Evolutionary conservation across 352 stramenopile genomes (phyloP), one percentile per base, ranked within the genome.

Genomic region (Phytophthora citricola): DNA sequence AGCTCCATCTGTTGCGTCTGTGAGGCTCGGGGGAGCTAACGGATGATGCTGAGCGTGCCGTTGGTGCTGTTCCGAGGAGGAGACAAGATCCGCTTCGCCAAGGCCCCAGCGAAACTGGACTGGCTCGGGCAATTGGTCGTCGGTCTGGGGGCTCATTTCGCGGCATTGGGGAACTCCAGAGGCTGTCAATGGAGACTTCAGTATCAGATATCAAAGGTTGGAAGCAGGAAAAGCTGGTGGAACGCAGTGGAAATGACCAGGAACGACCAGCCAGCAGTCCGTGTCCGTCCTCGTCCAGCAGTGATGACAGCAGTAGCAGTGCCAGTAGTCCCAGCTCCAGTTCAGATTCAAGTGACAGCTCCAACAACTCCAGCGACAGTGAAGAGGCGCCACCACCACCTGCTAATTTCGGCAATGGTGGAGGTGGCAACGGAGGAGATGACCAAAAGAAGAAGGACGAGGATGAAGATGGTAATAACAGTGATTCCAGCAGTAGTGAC

Each of bases 281-380:
- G 9, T 78, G 58, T 52, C 72, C 77, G 3, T 80, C 72, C 14
- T 78, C 71, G 24, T 80, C 60, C 41, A 83, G 65, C 40, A 80
- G 38, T 43, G 15, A 43, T 15, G 38, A 43, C 38, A 43, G 36
- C 36, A 79, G 65, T 34, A 75, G 27, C 52, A 79, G 65, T 34
- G 72, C 48, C 38, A 79, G 68, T 31, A 72, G 63, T 17, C 76
- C 55, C 53, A 80, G 40, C 31, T 64, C 57, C 22, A 83, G 31
- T 40, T 20, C 14, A 7, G 14, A 43, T 20, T 43, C 38, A 43
- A 76, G 65, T 47, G 69, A 49, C 40, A 84, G 66, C 15, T 77
- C 61, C 22, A 81, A 60, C 44, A 84, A 62, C 32, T 76, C 56
- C 17, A 71, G 47, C 53, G 66, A 71, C 58, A 74, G 52, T 50